Evolutionary conservation across 495 filamentous ascomycete genomes (phyloP).

Genomic region (Penicillium cataractarum): DNA sequence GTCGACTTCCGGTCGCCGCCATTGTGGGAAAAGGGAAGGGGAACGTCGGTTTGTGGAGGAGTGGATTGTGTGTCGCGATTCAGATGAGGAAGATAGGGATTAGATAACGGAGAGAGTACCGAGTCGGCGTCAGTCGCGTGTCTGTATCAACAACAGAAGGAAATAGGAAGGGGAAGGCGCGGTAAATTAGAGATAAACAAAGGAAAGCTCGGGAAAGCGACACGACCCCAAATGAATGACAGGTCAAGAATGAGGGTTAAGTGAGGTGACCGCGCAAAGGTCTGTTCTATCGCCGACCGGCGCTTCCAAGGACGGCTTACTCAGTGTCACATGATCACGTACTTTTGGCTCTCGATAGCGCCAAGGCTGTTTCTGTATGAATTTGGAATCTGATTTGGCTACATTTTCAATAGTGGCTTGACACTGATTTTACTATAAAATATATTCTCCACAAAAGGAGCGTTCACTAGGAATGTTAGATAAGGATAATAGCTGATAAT

Average conservation of each 20-base stretch:
- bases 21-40: constrained; percentile 49
- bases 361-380: neutral
- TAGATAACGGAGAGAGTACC: constrained; percentile 28
- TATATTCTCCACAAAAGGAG: neutral
- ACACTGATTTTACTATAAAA: neutral
- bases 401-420: too few species aligned
- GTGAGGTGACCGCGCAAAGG: constrained; percentile 12
- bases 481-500: neutral
- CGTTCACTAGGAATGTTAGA: too few species aligned
- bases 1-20: constrained; percentile 49
- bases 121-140: constrained; percentile 14
- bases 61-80: constrained; percentile 14
- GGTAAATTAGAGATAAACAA: neutral
- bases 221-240: constrained; percentile 16
- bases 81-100: constrained; percentile 26
- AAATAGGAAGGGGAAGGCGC: neutral
- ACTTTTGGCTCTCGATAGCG: neutral
- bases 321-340: constrained; percentile 24
- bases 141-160: neutral
- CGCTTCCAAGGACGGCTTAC: constrained; percentile 22
- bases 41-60: neutral
- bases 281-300: constrained; percentile 7
- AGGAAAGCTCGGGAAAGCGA: constrained; percentile 9
- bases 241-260: constrained; percentile 11
- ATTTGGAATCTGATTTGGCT: neutral